phyloP scores from a whole-genome alignment of 345 rosid genomes.

The Viola odorata region DNA sequence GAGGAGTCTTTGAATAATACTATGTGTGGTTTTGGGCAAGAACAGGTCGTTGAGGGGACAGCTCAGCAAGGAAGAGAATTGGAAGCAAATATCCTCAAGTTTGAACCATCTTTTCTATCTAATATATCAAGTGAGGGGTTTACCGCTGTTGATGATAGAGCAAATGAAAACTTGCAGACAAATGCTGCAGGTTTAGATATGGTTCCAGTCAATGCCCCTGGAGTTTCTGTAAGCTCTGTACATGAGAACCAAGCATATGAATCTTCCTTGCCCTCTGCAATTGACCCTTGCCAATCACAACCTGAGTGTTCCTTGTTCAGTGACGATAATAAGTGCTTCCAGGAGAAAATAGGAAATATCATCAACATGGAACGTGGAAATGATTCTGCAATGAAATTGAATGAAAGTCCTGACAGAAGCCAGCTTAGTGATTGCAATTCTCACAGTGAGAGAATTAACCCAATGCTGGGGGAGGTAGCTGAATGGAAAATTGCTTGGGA shows the following conservation, averaged over 20 bases:
- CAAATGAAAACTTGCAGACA: constrained; percentile 19
- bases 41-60: constrained; percentile 23
- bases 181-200: constrained; percentile 17
- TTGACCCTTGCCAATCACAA: constrained; percentile 34
- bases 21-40: constrained; percentile 19
- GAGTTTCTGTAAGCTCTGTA: constrained; percentile 10
- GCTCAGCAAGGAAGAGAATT: constrained; percentile 36
- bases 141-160: constrained; percentile 21
- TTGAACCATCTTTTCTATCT: constrained; percentile 28
- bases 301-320: constrained; percentile 20
- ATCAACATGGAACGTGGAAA: constrained; percentile 19
- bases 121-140: constrained; percentile 29
- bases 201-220: constrained; percentile 11
- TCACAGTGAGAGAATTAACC: constrained; percentile 48
- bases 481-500: constrained; percentile 96
- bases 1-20: constrained; percentile 13
- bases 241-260: constrained; percentile 22
- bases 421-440: constrained; percentile 31
- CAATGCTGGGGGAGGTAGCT: constrained; percentile 69
- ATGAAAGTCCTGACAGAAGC: constrained; percentile 26
- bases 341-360: background rate
- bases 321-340: constrained; percentile 19
- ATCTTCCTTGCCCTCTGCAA: constrained; percentile 23
- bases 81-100: constrained; percentile 25
- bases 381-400: constrained; percentile 32